These are phyloP conservation scores for Arctium lappa DNA, from an alignment of 129 eudicot genomes.

Conservation along the genomic window DNA sequence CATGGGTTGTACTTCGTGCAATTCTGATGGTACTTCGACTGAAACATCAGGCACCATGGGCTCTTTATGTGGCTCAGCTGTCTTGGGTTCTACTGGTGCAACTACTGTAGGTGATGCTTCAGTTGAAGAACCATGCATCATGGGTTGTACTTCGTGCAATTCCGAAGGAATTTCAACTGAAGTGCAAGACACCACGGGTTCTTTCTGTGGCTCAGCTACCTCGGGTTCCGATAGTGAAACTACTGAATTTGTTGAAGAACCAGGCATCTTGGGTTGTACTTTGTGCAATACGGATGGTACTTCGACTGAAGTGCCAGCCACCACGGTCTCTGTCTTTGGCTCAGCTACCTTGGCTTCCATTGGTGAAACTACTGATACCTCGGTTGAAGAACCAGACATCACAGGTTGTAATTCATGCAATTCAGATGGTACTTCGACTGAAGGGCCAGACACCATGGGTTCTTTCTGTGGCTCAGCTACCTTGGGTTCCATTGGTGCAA, in stretches of 20 bases:
- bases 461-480: not conserved
- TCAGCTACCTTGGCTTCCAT: not conserved
- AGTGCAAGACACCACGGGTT: no score
- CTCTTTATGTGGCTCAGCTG: not conserved
- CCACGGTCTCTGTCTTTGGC: not conserved
- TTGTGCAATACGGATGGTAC: slow-evolving; percentile 18
- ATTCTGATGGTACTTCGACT: slow-evolving; percentile 9
- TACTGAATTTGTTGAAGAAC: not conserved
- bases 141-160: slow-evolving; percentile 26
- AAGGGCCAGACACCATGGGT: no score
- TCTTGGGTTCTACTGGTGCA: no score
- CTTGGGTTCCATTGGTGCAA: not conserved
- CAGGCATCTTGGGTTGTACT: slow-evolving; percentile 23
- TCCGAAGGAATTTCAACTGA: not conserved
- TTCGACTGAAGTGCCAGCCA: not conserved
- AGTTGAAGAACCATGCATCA: not conserved
- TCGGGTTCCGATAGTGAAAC: no score
- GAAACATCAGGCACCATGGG: no score
- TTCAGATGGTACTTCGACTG: slow-evolving; percentile 10
- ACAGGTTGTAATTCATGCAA: slow-evolving; percentile 29
- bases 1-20: slow-evolving; percentile 29
- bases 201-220: not conserved
- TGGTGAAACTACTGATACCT: not conserved
- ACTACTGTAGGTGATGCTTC: not conserved
- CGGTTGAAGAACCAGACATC: slow-evolving; percentile 1